Base-by-base conservation (phyloP, 1,284 basidiomycete species). In the Polyporus tsugae region DNA sequence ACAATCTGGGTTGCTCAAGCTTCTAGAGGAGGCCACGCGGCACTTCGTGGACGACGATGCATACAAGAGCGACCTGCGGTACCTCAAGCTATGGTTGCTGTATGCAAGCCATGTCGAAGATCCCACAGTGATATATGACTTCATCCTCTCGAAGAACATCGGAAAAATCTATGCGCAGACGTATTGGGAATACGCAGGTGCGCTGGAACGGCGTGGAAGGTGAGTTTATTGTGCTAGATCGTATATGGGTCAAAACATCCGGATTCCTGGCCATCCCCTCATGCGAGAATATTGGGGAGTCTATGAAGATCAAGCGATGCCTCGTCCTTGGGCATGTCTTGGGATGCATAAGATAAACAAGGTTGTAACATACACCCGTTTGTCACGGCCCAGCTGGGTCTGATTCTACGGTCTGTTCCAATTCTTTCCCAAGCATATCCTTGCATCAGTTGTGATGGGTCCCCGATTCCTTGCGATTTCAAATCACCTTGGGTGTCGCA, bases 21-120 rank as follows among this genome's bases (percentile, higher is more conserved):
- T 95, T 4, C 83, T 96, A 0, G 93, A 96, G 73, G 87, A 91
- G 71, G 89, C 90, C 0, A 94, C 93, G 0, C 83, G 91, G 29
- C 87, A 89, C 63, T 97, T 98, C 78, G 89, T 92, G 69, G 86
- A 89, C 35, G 95, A 97, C 75, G 83, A 87, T 41, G 83, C 90
- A 36, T 99, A 97, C 81, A 89, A 89, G 75, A 90, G 91, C 71
- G 97, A 99, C 82, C 81, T 94, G 64, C 87, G 97, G 49, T 98
- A 98, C 80, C 86, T 98, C 60, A 94, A 77, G 73, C 83, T 98
- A 33, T 99, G 97, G 97, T 84, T 94, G 46, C 86, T 95, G 65
- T 98, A 98, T 79, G 91, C 94, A 17, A 89, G 88, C 75, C 91
- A 91, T 74, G 92, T 95, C 55, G 90, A 91, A 78, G 86, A 84